Base-by-base conservation (phyloP, 1,139 yeast genomes). In the Meyerozyma guilliermondii region DNA sequence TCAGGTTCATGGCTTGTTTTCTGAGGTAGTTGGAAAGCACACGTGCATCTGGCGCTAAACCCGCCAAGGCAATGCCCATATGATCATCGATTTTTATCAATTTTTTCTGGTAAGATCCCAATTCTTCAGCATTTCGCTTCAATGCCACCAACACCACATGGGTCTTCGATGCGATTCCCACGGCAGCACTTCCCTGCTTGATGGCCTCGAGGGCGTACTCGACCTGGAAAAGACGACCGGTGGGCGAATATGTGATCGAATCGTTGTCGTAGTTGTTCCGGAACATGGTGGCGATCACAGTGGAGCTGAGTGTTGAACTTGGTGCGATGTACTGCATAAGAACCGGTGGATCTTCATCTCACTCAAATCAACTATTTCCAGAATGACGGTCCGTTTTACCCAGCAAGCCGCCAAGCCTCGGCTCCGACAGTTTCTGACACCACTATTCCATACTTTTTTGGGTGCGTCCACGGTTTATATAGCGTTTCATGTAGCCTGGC, bases 181-280 rank as follows among this genome's bases (percentile, higher is more conserved):
- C 97, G 11, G 97, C 92, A 3, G 97, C 98, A 53, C 95, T 84
- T 39, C 98, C 98, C 68, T 92, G 98, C 62, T 92, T 92, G 65
- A 92, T 92, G 14, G 98, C 98, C 60, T 92, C 98, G 47, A 91
- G 72, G 3, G 98, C 98, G 58, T 92, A 92, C 63, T 92, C 99
- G 30, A 83, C 83, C 67, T 92, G 98, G 71, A 92, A 92, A 48
- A 92, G 78, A 56, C 98, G 79, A 17, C 98, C 98, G 2, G 98
- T 92, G 43, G 98, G 98, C 34, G 98, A 89, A 68, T 87, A 92
- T 22, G 98, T 92, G 48, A 92, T 96, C 35, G 97, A 83, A 63
- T 92, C 98, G 77, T 95, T 94, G 64, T 92, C 98, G 77, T 92
- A 92, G 59, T 95, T 92, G 69, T 92, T 92, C 76, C 98, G 87